Conservation (phyloP, 225 moss, liverwort and hornwort species). For the Antitrichia curtipendula region DNA sequence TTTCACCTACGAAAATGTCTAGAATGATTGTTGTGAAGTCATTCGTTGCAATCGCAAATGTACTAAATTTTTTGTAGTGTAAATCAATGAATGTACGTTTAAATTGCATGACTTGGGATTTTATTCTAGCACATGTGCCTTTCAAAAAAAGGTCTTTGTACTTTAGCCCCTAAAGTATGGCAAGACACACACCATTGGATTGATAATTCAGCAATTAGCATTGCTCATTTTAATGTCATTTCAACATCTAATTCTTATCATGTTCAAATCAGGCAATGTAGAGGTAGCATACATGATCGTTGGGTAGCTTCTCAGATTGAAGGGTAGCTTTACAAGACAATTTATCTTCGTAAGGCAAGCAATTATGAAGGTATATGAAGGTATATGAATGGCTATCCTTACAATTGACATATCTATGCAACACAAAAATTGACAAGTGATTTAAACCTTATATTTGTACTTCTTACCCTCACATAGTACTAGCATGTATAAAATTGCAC, state of each 20-base stretch:
- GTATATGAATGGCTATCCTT: rapidly evolving
- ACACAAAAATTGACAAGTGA: neutral
- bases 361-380: no score
- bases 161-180: neutral
- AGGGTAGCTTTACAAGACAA: no score
- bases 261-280: neutral
- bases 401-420: neutral
- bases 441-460: neutral
- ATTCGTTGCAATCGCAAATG: no score
- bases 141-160: neutral
- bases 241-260: neutral
- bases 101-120: neutral
- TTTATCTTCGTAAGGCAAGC: no score
- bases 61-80: no score
- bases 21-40: no score
- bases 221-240: neutral
- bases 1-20: no score
- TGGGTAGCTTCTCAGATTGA: neutral
- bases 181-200: neutral
- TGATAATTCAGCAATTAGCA: neutral
- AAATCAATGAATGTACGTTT: no score
- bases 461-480: neutral
- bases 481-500: neutral
- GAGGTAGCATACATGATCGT: neutral
- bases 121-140: neutral